phyloP scores from a whole-genome alignment of 257 asterid genomes.

The Lithospermum erythrorhizon region DNA sequence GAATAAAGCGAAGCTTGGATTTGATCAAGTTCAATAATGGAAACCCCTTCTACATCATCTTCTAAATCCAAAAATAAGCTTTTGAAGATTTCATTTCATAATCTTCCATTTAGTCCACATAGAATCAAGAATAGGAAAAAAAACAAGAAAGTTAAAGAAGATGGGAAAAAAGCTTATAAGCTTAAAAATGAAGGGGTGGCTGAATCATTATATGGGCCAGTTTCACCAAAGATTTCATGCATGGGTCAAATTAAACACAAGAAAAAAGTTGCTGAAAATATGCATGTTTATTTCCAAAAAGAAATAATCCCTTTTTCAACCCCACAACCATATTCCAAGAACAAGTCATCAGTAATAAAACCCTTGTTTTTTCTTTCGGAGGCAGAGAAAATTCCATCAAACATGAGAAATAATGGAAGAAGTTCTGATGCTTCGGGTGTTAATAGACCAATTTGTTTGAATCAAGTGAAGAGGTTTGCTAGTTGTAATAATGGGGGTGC shows the following conservation, averaged over 20 bases:
- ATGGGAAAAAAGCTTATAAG: conserved; percentile 21
- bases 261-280: conserved; percentile 11
- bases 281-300: conserved; percentile 3
- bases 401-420: conserved; percentile 6
- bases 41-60: conserved; percentile 9
- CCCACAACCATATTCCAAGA: background rate
- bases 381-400: conserved; percentile 9
- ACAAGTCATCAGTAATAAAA: conserved; percentile 3
- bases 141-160: conserved; percentile 2
- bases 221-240: conserved; percentile 52
- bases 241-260: conserved; percentile 41
- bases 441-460: conserved; percentile 22
- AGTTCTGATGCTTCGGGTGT: conserved; percentile 19
- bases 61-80: conserved; percentile 17
- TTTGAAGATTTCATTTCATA: conserved; percentile 22
- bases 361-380: background rate
- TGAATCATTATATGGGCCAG: conserved; percentile 27
- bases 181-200: conserved; percentile 8
- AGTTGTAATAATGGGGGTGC: conserved; percentile 50
- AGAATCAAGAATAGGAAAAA: conserved; percentile 5
- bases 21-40: conserved; percentile 12
- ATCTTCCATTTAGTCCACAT: conserved; percentile 32
- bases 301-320: conserved; percentile 4
- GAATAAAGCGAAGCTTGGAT: background rate
- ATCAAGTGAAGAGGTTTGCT: conserved; percentile 50